phyloP scores from a whole-genome alignment of 2,329 filamentous ascomycete genomes.

The Septoria petroselini region DNA sequence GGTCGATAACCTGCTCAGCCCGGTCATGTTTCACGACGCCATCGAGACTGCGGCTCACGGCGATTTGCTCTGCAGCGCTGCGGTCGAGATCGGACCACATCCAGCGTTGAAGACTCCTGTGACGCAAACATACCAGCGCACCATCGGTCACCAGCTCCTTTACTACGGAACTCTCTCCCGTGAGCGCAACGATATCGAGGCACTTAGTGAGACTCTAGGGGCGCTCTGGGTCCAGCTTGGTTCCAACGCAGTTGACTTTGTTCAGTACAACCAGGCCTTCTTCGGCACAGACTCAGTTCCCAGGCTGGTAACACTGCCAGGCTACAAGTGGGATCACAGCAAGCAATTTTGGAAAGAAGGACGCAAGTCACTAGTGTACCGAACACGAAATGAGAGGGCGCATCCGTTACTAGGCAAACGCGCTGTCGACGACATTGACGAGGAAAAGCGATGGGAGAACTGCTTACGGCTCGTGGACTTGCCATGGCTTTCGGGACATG shows the following conservation, averaged over 20 bases:
- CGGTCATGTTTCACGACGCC: constrained; percentile 48
- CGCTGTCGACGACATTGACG: neutral
- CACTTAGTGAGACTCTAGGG: constrained; percentile 17
- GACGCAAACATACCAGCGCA: constrained; percentile 26
- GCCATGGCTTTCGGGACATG: constrained; percentile 38
- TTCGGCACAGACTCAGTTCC: constrained; percentile 2
- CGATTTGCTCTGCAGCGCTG: constrained; percentile 33
- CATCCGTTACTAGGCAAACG: constrained; percentile 14
- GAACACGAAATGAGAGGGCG: neutral
- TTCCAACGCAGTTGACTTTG: constrained; percentile 1
- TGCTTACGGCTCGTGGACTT: constrained; percentile 23
- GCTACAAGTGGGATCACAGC: constrained; percentile 24
- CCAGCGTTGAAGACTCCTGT: constrained; percentile 45
- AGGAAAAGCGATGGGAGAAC: constrained; percentile 14
- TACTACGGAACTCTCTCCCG: constrained; percentile 26
- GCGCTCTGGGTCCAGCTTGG: constrained; percentile 5
- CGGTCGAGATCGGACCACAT: constrained; percentile 49
- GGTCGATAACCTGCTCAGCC: constrained; percentile 46
- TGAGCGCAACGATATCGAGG: constrained; percentile 24
- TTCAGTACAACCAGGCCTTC: neutral
- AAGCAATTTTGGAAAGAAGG: constrained; percentile 11
- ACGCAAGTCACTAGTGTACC: constrained; percentile 6
- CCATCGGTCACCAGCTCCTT: neutral
- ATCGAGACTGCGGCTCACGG: constrained; percentile 24
- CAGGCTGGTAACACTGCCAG: constrained; percentile 14